Conservation (phyloP, 306 rosid species). For the Cajanus cajan region DNA sequence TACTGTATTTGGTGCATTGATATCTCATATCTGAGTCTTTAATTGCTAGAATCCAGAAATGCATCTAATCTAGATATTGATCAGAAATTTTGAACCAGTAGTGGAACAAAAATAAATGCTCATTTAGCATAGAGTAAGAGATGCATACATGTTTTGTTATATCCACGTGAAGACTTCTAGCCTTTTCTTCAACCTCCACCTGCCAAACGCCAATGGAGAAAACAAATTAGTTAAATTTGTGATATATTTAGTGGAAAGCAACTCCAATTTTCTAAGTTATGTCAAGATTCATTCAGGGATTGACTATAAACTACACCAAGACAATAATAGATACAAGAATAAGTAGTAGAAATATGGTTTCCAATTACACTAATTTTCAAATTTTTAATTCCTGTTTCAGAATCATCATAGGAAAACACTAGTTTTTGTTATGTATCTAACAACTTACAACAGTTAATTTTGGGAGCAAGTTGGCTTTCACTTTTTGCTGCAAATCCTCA, state of each 20-base stretch:
- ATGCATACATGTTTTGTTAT: constrained; percentile 62
- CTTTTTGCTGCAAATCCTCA: constrained; percentile 52
- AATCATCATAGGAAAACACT: neutral
- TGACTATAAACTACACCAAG: neutral
- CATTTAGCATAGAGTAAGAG: neutral
- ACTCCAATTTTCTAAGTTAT: neutral
- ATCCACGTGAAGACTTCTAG: constrained; percentile 52
- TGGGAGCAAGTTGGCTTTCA: constrained; percentile 38
- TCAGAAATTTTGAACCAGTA: constrained; percentile 7
- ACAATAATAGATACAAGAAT: constrained; percentile 1
- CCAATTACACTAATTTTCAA: neutral
- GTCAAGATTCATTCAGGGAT: neutral
- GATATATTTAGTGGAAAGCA: neutral
- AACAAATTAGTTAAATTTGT: neutral
- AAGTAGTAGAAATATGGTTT: neutral
- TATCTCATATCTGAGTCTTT: neutral
- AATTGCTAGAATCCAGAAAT: constrained; percentile 7
- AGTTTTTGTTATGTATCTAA: neutral
- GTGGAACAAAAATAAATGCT: neutral
- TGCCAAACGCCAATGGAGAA: constrained; percentile 25
- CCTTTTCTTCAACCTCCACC: constrained; percentile 76
- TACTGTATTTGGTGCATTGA: neutral
- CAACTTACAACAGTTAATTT: constrained; percentile 66
- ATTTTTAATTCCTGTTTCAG: neutral
- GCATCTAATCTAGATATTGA: neutral